phyloP scores from a whole-genome alignment of 371 early-diverging fungal species.

The Parasitella parasitica region DNA sequence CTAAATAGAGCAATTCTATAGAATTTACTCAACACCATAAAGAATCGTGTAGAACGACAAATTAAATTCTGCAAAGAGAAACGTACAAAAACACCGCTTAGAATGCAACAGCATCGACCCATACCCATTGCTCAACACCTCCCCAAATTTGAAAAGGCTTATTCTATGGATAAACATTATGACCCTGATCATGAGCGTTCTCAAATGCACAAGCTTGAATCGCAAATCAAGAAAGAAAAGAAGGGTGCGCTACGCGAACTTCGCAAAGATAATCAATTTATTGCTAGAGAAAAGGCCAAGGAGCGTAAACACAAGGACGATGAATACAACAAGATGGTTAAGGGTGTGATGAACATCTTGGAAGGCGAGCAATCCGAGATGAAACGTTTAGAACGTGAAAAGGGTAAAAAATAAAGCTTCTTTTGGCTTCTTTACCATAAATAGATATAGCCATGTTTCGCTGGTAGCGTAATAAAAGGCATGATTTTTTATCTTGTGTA shows the following conservation, averaged over 20 bases:
- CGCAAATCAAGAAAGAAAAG: constrained; percentile 84
- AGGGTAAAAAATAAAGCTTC: constrained; percentile 31
- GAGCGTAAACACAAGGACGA: constrained; percentile 77
- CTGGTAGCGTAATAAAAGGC: not conserved
- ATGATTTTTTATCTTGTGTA: too few species aligned
- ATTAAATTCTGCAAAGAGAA: constrained; percentile 57
- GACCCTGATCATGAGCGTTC: constrained; percentile 79
- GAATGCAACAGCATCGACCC: constrained; percentile 82
- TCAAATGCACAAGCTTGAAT: constrained; percentile 72
- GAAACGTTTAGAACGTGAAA: constrained; percentile 66
- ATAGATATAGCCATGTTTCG: not conserved
- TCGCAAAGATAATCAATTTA: constrained; percentile 89
- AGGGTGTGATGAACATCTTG: constrained; percentile 77
- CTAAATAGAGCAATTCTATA: not conserved
- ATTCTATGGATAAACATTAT: constrained; percentile 79
- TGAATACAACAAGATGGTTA: constrained; percentile 85
- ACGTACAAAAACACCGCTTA: constrained; percentile 68
- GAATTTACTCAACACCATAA: constrained; percentile 5
- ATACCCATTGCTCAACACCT: constrained; percentile 86
- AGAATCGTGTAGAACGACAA: constrained; percentile 52
- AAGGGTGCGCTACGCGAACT: constrained; percentile 94
- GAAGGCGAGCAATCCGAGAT: constrained; percentile 79
- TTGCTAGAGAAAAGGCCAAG: constrained; percentile 73
- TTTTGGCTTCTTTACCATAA: not conserved
- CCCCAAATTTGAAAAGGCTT: constrained; percentile 89